Evolutionary conservation across 2,329 filamentous ascomycete species (phyloP).

Genomic region (Daldinia sp.): DNA sequence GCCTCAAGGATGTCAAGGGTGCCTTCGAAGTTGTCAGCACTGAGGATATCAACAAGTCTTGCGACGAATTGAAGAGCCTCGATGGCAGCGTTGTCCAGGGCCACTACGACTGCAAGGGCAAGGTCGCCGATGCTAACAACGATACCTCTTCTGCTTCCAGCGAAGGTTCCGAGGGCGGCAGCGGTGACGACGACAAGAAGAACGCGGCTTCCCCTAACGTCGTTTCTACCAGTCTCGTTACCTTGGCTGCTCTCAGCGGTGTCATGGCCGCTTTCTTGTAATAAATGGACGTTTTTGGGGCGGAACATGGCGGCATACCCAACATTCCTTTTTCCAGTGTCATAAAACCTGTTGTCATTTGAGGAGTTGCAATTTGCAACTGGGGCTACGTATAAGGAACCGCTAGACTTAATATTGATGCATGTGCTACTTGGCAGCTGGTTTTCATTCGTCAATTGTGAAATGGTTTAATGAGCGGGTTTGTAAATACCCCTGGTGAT

Average conservation of each 20-base stretch:
- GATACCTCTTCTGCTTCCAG: conserved; percentile 54
- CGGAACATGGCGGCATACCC: conserved; percentile 43
- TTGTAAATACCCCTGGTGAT: conserved; percentile 15
- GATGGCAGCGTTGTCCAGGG: conserved; percentile 62
- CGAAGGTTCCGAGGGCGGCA: conserved; percentile 47
- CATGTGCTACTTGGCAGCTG: conserved; percentile 49
- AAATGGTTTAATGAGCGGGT: conserved; percentile 8
- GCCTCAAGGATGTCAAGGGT: conserved; percentile 75
- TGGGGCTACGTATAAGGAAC: conserved; percentile 56
- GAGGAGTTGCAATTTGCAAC: conserved; percentile 44
- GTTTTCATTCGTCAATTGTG: conserved; percentile 26
- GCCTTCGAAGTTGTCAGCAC: conserved; percentile 78
- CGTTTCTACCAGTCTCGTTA: conserved; percentile 62
- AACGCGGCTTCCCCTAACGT: conserved; percentile 61
- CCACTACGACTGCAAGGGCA: conserved; percentile 63
- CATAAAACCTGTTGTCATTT: conserved; percentile 51
- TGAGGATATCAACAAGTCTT: conserved; percentile 67
- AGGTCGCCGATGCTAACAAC: conserved; percentile 67
- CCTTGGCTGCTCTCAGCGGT: conserved; percentile 61
- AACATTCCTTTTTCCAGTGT: conserved; percentile 48
- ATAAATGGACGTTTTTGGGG: conserved; percentile 43
- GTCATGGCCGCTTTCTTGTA: conserved; percentile 65
- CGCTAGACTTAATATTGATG: conserved; percentile 61
- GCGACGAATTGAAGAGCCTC: conserved; percentile 66
- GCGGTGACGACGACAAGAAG: conserved; percentile 47